Conservation (phyloP, 1,284 basidiomycete genomes). For the Papiliotrema nemorosa region DNA sequence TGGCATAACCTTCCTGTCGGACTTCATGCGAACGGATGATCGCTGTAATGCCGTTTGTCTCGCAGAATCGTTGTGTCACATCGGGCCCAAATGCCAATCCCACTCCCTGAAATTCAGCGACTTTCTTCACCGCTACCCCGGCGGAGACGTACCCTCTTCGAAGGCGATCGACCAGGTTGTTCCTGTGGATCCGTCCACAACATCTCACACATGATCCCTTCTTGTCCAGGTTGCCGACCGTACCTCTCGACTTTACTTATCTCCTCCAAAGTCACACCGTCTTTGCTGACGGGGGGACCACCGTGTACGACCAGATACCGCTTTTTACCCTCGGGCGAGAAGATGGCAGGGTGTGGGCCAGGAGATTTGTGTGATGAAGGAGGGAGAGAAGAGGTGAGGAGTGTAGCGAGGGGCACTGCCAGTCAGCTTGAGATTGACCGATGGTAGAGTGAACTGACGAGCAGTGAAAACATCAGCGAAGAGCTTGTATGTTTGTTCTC, state of each 20-base stretch:
- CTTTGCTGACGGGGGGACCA: slow-evolving; percentile 84
- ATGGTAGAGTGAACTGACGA: slow-evolving; percentile 54
- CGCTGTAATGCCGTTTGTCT: slow-evolving; percentile 78
- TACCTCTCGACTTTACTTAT: slow-evolving; percentile 78
- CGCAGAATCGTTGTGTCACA: slow-evolving; percentile 82
- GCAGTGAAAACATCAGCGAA: slow-evolving; percentile 89
- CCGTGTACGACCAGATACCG: slow-evolving; percentile 96
- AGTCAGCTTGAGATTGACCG: not conserved
- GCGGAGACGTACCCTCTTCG: slow-evolving; percentile 81
- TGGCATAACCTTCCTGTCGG: slow-evolving; percentile 65
- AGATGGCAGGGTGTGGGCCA: slow-evolving; percentile 56
- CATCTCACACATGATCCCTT: slow-evolving; percentile 83
- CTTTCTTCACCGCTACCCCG: too few species aligned
- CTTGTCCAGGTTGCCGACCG: slow-evolving; percentile 86
- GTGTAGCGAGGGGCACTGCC: slow-evolving; percentile 82
- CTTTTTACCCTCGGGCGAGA: slow-evolving; percentile 78
- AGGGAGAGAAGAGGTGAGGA: slow-evolving; percentile 69
- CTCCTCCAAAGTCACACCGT: slow-evolving; percentile 88
- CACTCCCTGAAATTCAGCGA: slow-evolving; percentile 62
- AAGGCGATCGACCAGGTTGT: slow-evolving; percentile 84
- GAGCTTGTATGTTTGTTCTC: slow-evolving; percentile 81
- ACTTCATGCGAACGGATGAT: slow-evolving; percentile 97
- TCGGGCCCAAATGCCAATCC: slow-evolving; percentile 96
- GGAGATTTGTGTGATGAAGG: slow-evolving; percentile 53
- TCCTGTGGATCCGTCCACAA: slow-evolving; percentile 97